phyloP scores from a whole-genome alignment of 371 early-diverging fungal species.

The Mortierella polycephala region DNA sequence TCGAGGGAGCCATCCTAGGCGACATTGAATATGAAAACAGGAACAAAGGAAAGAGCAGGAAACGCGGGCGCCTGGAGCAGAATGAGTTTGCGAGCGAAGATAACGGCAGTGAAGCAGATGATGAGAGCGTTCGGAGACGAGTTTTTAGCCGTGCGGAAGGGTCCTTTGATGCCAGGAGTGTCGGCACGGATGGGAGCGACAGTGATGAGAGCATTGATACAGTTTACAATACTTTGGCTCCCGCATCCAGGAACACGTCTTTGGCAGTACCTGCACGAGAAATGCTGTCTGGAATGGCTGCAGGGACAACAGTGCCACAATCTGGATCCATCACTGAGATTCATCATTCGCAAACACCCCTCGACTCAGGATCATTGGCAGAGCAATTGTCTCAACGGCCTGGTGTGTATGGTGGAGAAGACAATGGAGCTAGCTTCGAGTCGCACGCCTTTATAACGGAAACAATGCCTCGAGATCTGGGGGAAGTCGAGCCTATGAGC shows the following conservation, averaged over 20 bases:
- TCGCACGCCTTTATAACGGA: no score
- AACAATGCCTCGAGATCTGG: no score
- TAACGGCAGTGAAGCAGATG: conserved; percentile 20
- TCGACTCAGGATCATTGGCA: no score
- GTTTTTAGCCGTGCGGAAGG: neutral
- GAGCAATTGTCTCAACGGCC: no score
- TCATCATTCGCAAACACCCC: neutral
- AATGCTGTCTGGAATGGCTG: conserved; percentile 1
- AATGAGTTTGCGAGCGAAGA: neutral
- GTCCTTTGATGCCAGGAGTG: neutral
- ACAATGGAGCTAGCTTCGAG: no score
- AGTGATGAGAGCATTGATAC: conserved; percentile 10
- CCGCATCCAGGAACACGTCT: neutral
- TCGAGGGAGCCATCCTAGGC: conserved; percentile 55
- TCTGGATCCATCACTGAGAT: conserved; percentile 15
- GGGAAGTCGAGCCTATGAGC: neutral
- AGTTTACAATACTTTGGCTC: neutral
- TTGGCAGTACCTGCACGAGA: neutral
- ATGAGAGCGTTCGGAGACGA: neutral
- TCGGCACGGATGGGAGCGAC: conserved; percentile 11
- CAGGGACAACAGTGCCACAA: conserved; percentile 3
- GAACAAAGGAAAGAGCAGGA: conserved; percentile 9
- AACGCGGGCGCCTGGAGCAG: conserved; percentile 3
- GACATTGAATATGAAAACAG: conserved; percentile 49
- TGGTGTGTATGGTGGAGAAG: no score